Evolutionary conservation across 495 filamentous ascomycete genomes (phyloP).

Genomic region (Penicillium samsonianum): DNA sequence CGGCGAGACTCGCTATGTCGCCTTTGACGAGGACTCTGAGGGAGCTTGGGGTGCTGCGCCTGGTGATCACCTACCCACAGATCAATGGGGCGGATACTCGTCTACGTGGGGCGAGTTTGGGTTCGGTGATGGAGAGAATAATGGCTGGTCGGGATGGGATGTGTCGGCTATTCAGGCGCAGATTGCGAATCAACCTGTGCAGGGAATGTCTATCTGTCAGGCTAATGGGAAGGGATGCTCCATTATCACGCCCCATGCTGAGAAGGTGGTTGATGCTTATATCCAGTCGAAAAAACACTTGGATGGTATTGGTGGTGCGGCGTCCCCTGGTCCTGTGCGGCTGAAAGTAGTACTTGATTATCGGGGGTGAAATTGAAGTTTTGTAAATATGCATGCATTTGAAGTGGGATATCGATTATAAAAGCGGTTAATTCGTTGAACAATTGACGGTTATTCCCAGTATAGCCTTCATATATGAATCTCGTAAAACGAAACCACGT

Average conservation of each 20-base stretch:
- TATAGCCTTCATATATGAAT: background rate
- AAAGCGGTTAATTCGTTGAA: background rate
- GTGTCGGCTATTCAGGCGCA: slow-evolving; percentile 50
- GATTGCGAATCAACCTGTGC: slow-evolving; percentile 31
- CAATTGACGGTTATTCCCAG: background rate
- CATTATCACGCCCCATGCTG: slow-evolving; percentile 32
- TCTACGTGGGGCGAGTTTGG: slow-evolving; percentile 51
- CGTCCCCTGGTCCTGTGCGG: slow-evolving; percentile 33
- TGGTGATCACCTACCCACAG: slow-evolving; percentile 36
- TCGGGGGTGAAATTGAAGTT: slow-evolving; percentile 16
- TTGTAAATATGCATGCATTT: slow-evolving; percentile 7
- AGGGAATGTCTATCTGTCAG: slow-evolving; percentile 43
- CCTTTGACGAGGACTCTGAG: slow-evolving; percentile 51
- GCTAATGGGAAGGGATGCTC: slow-evolving; percentile 35
- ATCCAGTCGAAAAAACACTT: slow-evolving; percentile 26
- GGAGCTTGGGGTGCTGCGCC: slow-evolving; percentile 41
- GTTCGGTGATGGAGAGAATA: slow-evolving; percentile 39
- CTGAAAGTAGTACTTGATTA: slow-evolving; percentile 37
- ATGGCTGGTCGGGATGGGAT: slow-evolving; percentile 47
- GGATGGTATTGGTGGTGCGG: slow-evolving; percentile 41
- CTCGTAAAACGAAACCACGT: background rate
- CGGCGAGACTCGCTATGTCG: slow-evolving; percentile 46
- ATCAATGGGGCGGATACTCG: slow-evolving; percentile 40
- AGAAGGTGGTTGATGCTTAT: slow-evolving; percentile 39
- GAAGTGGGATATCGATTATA: background rate